phyloP scores from a whole-genome alignment of 345 rosid genomes.

The Nephelium lappaceum region DNA sequence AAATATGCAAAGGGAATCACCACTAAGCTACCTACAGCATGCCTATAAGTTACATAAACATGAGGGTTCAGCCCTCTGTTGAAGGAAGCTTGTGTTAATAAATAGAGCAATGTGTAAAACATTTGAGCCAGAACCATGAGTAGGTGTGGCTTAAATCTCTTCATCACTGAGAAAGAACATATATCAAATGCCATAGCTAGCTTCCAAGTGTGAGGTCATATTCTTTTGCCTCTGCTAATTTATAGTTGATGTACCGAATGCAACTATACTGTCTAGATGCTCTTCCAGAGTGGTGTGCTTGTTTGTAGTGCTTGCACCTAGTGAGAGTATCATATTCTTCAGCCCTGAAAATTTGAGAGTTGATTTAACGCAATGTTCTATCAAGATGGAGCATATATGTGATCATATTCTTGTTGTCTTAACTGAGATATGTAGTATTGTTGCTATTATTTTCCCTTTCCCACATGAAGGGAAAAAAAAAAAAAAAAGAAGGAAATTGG shows the following conservation, averaged over 20 bases:
- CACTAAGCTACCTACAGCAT: conserved; percentile 14
- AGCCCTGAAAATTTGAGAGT: neutral
- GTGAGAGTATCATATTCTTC: neutral
- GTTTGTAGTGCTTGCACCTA: neutral
- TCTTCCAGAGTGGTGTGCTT: neutral
- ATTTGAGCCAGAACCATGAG: conserved; percentile 28
- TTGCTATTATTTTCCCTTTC: neutral
- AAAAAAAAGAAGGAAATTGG: too few relatives aligned
- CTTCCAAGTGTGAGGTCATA: neutral
- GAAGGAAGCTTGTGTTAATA: conserved; percentile 35
- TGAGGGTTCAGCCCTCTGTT: conserved; percentile 35
- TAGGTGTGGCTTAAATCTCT: conserved; percentile 28
- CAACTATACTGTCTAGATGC: neutral
- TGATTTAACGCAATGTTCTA: too few relatives aligned
- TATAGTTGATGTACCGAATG: conserved; percentile 10
- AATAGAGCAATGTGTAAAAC: conserved; percentile 20
- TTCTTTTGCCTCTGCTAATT: conserved; percentile 1
- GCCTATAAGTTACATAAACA: conserved; percentile 33
- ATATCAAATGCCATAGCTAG: neutral
- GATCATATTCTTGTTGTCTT: neutral
- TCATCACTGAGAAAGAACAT: neutral
- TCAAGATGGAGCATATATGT: neutral
- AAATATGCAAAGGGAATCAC: conserved; percentile 33
- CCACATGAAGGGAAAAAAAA: too few relatives aligned
- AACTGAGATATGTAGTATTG: neutral